Conservation (phyloP, 1,284 basidiomycete species). For the Volvariella volvacea region DNA sequence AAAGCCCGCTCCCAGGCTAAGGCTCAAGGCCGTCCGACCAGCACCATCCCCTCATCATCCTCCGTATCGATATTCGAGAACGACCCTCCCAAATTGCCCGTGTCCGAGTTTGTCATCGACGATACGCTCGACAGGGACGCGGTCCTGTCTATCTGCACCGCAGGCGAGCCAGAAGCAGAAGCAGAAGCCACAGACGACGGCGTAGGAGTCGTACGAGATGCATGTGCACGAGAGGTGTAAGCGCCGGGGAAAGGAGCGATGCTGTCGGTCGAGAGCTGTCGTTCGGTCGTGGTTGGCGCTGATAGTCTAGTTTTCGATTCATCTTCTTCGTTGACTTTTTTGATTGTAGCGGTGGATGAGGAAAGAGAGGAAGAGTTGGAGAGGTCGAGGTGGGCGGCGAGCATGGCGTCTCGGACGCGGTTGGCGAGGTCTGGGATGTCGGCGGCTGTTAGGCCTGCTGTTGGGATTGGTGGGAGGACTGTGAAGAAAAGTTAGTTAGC, state of each 20-base stretch:
- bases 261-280: neutral
- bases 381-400: conserved; percentile 60
- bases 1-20: no score
- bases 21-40: conserved; percentile 57
- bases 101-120: conserved; percentile 4
- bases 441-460: conserved; percentile 54
- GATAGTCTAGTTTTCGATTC: no score
- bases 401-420: conserved; percentile 68
- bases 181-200: neutral
- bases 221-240: neutral
- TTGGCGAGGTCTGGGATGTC: conserved; percentile 61
- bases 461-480: conserved; percentile 79
- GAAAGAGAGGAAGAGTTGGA: conserved; percentile 24
- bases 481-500: conserved; percentile 7
- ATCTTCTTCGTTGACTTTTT: neutral
- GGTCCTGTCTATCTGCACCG: conserved; percentile 16
- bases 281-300: no score
- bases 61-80: conserved; percentile 67
- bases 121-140: conserved; percentile 33
- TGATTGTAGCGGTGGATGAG: neutral
- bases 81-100: conserved; percentile 23
- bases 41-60: conserved; percentile 73
- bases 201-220: no score
- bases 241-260: neutral
- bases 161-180: conserved; percentile 1